These are phyloP conservation scores for Neurospora discreta DNA, from an alignment of 495 filamentous ascomycete species.

Conservation along the genomic window DNA sequence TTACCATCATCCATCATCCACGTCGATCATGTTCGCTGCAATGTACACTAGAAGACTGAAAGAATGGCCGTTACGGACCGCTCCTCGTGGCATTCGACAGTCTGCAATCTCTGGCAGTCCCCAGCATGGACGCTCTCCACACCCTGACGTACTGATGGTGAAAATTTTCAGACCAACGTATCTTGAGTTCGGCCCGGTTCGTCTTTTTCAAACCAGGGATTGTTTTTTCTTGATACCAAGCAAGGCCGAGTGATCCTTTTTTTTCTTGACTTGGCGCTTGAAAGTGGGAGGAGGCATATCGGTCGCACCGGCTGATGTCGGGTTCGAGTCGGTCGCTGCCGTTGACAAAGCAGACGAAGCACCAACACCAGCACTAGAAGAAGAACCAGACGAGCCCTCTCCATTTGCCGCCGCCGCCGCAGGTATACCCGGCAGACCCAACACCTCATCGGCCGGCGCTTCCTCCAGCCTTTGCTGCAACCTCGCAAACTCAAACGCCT, in stretches of 20 bases:
- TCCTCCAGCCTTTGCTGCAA: constrained; percentile 34
- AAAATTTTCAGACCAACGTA: background rate
- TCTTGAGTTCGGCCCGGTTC: background rate
- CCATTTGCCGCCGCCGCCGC: constrained; percentile 9
- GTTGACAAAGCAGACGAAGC: constrained; percentile 17
- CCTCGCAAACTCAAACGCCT: constrained; percentile 57
- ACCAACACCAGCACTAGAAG: background rate
- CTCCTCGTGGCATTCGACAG: background rate
- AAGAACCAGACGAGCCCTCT: background rate
- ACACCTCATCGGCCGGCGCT: constrained; percentile 32
- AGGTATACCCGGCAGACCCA: background rate
- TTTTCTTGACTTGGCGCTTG: constrained; percentile 69
- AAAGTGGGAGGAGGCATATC: constrained; percentile 55
- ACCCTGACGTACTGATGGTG: background rate
- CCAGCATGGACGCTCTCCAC: background rate
- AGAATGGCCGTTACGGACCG: background rate
- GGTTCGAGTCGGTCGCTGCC: constrained; percentile 14
- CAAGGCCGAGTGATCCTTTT: constrained; percentile 59
- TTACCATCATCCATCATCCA: background rate
- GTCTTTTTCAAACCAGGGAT: constrained; percentile 27
- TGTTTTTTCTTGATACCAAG: constrained; percentile 91
- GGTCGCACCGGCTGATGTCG: constrained; percentile 11
- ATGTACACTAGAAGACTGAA: background rate
- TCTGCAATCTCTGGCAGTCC: background rate
- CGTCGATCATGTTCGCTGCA: background rate